Evolutionary conservation across 352 stramenopile species (phyloP), one percentile per base, ranked within the genome.

Genomic region (Globisporangium viniferum): DNA sequence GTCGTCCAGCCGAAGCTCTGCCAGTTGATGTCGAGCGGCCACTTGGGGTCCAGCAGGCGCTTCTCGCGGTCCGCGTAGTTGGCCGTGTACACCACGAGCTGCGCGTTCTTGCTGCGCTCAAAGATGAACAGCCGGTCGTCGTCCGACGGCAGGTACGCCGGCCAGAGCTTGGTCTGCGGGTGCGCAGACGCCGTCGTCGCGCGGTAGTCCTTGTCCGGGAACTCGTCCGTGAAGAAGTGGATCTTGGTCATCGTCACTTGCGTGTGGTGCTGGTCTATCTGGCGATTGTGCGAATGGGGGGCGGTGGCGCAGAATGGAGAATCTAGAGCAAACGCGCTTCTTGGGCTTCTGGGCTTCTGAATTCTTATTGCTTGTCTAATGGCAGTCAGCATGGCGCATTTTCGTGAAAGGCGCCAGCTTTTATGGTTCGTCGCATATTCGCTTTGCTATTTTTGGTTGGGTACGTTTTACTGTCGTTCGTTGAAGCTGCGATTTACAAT

Each of bases 1-100:
- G 64, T 63, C 5, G 85, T 93, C 85, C 85, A 93, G 44, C 85
- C 85, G 64, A 89, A 93, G 69, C 83, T 92, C 73, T 91, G 82
- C 85, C 85, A 93, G 62, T 89, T 90, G 74, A 93, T 91, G 69
- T 93, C 83, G 54, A 93, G 73, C 48, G 85, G 85, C 71, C 72
- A 84, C 67, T 89, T 89, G 24, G 75, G 63, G 71, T 93, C 76
- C 51, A 92, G 66, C 51, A 80, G 68, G 8, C 78, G 78, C 48
- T 75, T 65, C 35, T 76, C 72, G 59, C 74, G 76, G 78, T 91
- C 72, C 3, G 72, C 61, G 69, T 89, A 92, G 59, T 88, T 90
- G 65, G 83, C 85, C 36, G 79, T 76, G 73, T 91, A 93, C 35
- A 93, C 82, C 22, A 93, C 82, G 33, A 93, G 79, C 69, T 93